These are phyloP conservation scores for Coemansia sp. DNA, from an alignment of 192 early-diverging fungal genomes.

Conservation along the genomic window DNA sequence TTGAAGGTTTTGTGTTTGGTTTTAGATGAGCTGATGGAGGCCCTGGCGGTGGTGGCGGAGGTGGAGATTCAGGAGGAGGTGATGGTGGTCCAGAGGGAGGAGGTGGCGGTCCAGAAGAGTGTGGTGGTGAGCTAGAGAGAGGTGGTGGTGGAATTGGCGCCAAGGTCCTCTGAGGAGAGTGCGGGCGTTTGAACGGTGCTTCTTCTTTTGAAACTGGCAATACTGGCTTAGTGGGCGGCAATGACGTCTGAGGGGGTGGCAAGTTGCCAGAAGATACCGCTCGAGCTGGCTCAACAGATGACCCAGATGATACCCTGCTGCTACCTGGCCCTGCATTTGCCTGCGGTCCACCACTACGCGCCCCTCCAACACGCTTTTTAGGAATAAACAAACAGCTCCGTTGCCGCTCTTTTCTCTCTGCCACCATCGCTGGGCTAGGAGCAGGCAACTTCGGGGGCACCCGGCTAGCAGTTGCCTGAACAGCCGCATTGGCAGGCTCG, in stretches of 20 bases:
- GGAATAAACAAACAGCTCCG: conserved; percentile 43
- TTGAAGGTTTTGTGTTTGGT: not conserved
- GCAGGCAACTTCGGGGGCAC: no score
- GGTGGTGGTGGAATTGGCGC: not conserved
- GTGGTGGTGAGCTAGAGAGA: not conserved
- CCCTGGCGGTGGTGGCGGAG: not conserved
- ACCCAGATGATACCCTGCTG: not conserved
- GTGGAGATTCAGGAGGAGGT: not conserved
- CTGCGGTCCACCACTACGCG: not conserved
- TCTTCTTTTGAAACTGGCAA: not conserved
- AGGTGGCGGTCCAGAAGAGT: not conserved
- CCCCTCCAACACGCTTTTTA: conserved; percentile 12
- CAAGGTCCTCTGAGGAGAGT: not conserved
- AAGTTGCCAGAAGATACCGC: no score
- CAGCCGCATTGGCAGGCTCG: no score
- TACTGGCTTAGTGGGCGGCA: not conserved
- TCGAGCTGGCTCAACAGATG: no score
- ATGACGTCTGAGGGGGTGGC: not conserved
- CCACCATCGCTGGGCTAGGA: not conserved
- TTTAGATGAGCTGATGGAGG: not conserved
- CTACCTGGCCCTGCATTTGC: not conserved
- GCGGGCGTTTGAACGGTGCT: no score
- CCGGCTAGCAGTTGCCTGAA: no score
- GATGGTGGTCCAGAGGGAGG: not conserved
- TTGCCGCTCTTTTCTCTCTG: conserved; percentile 19